Evolutionary conservation across 1,284 basidiomycete species (phyloP), one percentile per base, ranked within the genome.

Genomic region (Cryptococcus maquisensis): DNA sequence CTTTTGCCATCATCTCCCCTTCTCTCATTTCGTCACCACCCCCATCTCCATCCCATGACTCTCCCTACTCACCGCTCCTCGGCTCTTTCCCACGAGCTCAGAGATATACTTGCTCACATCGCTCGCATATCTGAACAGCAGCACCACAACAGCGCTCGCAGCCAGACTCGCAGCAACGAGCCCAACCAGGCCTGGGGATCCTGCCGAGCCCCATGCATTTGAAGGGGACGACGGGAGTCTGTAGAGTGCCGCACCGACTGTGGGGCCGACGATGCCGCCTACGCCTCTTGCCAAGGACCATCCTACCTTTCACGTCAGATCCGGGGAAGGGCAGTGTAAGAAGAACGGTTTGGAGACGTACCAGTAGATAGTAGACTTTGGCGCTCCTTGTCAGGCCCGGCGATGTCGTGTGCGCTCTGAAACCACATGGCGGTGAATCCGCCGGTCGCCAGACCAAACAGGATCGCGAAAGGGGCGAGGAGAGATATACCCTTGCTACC

Each of bases 381-480:
- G 23, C 52, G 36, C 49, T 61, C 59, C 52, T 61, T 57, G 41
- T 61, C 61, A 6, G 52, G 49, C 15, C 63, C 63, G 35, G 53
- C 63, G 16, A 65, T 53, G n/a, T 23, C 43, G 38, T 55, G 47
- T 5, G 63, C 59, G 32, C 59, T 52, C 41, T 65, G 61, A 4
- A 54, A 59, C 61, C 61, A 63, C 63, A 65, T 65, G 6, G 57
- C 59, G 1, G 61, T 54, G 46, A 63, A 63, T 13, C 63, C 63
- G 26, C 61, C 63, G 1, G 58, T 57, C 2, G 48, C 52, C 12
- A 63, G 38, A 13, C 61, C 61, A 32, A 65, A 65, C 1, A 38
- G 16, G 16, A 63, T 47, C 35, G 63, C 59, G 39, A 65, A 63
- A 1, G 59, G 61, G 2, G 56, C 56, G 12, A 65, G 45, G 10